A percentile compares a stretch with the other conserved stretches of the same genome.
These are phyloP conservation scores for Moricandia arvensis DNA, from an alignment of 345 rosid genomes.

Conservation along the genomic window DNA sequence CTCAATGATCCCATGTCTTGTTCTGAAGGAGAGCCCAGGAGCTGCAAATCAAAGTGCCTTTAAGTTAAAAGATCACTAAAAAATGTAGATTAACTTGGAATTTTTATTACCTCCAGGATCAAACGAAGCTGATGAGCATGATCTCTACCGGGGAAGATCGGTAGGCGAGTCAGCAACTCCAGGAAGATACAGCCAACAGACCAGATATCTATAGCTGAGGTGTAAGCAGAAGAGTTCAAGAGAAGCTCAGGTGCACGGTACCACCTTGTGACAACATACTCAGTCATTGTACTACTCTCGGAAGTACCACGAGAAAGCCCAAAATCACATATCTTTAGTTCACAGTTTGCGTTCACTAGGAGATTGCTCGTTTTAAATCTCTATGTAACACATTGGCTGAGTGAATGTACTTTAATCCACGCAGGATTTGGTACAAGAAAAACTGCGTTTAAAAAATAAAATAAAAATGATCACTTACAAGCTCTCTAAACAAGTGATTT, in stretches of 20 bases:
- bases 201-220: constrained; percentile 95
- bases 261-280: constrained; percentile 93
- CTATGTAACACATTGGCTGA: too few relatives aligned
- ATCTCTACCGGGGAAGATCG: constrained; percentile 86
- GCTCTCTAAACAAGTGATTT: too few relatives aligned
- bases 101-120: constrained; percentile 65
- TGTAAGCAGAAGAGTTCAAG: constrained; percentile 71
- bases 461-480: too few relatives aligned
- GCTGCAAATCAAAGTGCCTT: constrained; percentile 43
- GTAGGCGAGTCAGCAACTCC: constrained; percentile 76
- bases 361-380: too few relatives aligned
- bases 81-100: too few relatives aligned
- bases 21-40: constrained; percentile 85
- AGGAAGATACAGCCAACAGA: constrained; percentile 91
- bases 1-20: constrained; percentile 69
- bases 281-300: constrained; percentile 82
- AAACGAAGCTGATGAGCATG: constrained; percentile 83
- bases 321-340: too few relatives aligned
- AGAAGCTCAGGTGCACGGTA: constrained; percentile 93
- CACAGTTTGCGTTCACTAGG: too few relatives aligned
- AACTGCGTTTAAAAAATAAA: too few relatives aligned
- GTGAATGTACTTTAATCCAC: too few relatives aligned
- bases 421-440: too few relatives aligned
- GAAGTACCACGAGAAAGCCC: constrained; percentile 69
- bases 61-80: not conserved